phyloP scores from a whole-genome alignment of 1,284 basidiomycete genomes.

The Athelia psychrophila region DNA sequence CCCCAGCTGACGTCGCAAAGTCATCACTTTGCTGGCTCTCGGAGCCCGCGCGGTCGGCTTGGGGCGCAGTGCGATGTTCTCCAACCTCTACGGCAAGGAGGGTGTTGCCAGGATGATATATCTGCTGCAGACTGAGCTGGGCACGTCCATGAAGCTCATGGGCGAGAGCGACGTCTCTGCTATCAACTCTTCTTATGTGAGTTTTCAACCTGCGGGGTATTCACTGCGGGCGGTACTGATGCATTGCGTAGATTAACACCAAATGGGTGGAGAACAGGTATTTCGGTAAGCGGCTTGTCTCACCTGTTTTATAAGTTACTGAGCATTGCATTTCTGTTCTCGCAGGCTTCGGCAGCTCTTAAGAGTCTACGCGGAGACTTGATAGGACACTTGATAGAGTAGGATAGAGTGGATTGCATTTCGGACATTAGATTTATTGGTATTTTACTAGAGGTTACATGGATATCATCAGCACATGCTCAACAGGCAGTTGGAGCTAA shows the following conservation, averaged over 20 bases:
- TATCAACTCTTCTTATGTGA: conserved; percentile 18
- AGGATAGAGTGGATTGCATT: no score
- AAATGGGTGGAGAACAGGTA: conserved; percentile 1
- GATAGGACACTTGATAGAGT: no score
- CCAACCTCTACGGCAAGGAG: conserved; percentile 25
- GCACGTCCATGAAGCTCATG: conserved; percentile 21
- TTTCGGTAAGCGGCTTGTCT: conserved; percentile 1
- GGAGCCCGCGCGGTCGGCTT: conserved; percentile 25
- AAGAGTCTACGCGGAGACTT: no score
- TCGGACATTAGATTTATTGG: no score
- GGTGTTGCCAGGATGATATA: conserved; percentile 22
- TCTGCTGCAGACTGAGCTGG: conserved; percentile 16
- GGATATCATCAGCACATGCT: no score
- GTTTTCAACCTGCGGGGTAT: conserved; percentile 2
- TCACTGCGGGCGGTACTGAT: not conserved
- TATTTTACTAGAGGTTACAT: no score
- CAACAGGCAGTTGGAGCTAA: no score
- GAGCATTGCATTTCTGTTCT: no score
- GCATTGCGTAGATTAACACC: conserved; percentile 10
- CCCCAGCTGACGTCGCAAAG: no score
- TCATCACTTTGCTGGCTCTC: conserved; percentile 22
- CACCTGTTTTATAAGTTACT: no score
- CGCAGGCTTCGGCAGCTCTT: no score
- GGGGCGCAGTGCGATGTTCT: conserved; percentile 24
- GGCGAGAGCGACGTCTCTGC: conserved; percentile 17